Evolutionary conservation across 441 rosid species (phyloP), one percentile per base, ranked within the genome.

Genomic region (Erodium trifolium): DNA sequence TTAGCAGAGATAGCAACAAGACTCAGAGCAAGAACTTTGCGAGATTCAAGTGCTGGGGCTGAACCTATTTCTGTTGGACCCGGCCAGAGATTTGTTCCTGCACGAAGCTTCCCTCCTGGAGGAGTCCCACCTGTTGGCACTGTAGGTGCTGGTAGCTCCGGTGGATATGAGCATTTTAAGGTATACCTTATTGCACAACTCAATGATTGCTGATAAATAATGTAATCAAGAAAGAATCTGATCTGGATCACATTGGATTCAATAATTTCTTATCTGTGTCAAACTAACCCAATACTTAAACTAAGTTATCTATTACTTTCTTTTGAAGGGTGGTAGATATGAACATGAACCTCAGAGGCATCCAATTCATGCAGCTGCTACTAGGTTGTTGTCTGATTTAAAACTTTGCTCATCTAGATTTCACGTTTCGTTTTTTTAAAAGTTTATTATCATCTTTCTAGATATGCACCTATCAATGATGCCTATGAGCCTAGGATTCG

Each of bases 1-100:
- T 66, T 87, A 74, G 77, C 82, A 41, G 90, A 82, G 81, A 78
- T 85, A 64, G 82, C 84, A 41, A 78, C 84, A 17, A 81, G 92
- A 74, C 79, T 85, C 55, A 79, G 87, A 72, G 81, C 39, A 12
- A 87, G 89, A 79, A 82, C 83, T 49, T 71, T 87, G 74, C 77
- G 83, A 49, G 91, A 85, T 77, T 78, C 74, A 49, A 80, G 78
- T 77, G 69, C 70, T 68, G 84, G 81, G 72, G 73, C 51, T 9
- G 84, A 80, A 73, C 74, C 80, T 71, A 75, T 69, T 72, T 65
- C 80, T 71, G 55, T 67, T 71, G 82, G 77, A 66, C 78, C 79
- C 72, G 72, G 67, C 43, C 79, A 45, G 51, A 77, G 83, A 67
- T 73, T 78, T 41, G 82, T 78, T 13, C 67, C 76, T 55, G 72